Base-by-base conservation (phyloP, 2,329 filamentous ascomycete species). In the Colletotrichum chlorophyti region DNA sequence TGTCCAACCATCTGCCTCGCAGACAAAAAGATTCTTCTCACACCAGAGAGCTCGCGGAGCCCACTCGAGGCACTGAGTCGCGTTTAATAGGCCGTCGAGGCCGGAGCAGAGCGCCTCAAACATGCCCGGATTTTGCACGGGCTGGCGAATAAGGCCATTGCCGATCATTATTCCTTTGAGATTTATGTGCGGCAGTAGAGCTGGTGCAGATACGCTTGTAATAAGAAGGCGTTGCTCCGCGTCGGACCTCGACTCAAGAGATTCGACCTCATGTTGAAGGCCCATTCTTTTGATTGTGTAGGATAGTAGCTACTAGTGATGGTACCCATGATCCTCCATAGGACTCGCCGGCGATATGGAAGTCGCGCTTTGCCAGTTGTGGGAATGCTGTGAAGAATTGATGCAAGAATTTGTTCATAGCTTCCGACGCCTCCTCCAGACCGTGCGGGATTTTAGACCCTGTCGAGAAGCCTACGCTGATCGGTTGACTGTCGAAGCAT, bases 81-180 rank as follows among this genome's bases (percentile, higher is more conserved):
- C 15, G 12, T 21, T 34, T 7, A 48, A 24, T 3, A 48, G 17
- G 14, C 29, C 31, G 7, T 34, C 31, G 2, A 40, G 38, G 6
- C 31, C 29, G 4, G 38, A 35, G 17, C 50, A 53, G 14, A 53
- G 26, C 3, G 40, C 50, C 17, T 53, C 40, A 10, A 53, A 45
- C 2, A 21, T 35, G 10, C 38, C 50, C 10, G 50, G 29, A 24
- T 45, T 53, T 23, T 53, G 50, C 9, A 53, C 15, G 12, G 40
- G 41, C 31, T 45, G 50, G 9, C 50, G 50, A 3, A 53, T 19
- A 6, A 46, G 31, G 9, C 50, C 50, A 6, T 53, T 53, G 14
- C 50, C 50, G 12, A 53, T 46, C 31, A 53, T 43, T 14, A 53
- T 26, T 6, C 50, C 50, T 34, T n/a, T 53, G 17, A 48, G n/a